A percentile compares a stretch with the other conserved stretches of the same genome.
phyloP scores from a whole-genome alignment of 2,329 filamentous ascomycete species.

The Fusarium verrucosum region DNA sequence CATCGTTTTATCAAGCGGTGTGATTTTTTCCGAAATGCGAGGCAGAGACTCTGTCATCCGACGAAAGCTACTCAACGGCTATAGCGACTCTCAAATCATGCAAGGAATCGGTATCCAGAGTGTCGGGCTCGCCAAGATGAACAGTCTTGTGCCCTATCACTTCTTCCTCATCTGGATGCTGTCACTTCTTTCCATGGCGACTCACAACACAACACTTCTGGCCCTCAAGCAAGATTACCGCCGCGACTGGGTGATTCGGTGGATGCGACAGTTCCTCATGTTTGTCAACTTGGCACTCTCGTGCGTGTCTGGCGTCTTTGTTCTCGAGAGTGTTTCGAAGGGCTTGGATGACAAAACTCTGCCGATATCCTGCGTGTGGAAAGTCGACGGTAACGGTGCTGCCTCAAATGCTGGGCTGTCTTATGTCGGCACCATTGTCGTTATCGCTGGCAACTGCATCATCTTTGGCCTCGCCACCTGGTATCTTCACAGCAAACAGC shows the following conservation, averaged over 20 bases:
- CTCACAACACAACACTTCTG: constrained; percentile 72
- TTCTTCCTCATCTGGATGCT: constrained; percentile 78
- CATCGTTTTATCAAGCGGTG: constrained; percentile 62
- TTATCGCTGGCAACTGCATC: constrained; percentile 66
- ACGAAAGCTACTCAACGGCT: constrained; percentile 71
- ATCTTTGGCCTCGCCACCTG: constrained; percentile 69
- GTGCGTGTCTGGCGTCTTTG: constrained; percentile 64
- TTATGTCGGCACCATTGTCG: constrained; percentile 67
- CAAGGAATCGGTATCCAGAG: constrained; percentile 74
- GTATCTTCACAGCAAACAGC: constrained; percentile 68
- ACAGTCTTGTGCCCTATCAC: constrained; percentile 70
- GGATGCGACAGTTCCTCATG: constrained; percentile 73
- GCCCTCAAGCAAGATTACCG: constrained; percentile 72
- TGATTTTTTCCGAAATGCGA: constrained; percentile 64
- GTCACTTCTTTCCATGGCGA: constrained; percentile 69
- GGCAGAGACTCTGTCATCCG: constrained; percentile 61
- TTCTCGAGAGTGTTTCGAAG: constrained; percentile 63
- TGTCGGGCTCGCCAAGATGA: constrained; percentile 68
- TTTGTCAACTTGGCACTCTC: constrained; percentile 69
- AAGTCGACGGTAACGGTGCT: constrained; percentile 50
- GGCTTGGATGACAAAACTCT: constrained; percentile 62
- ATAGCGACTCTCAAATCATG: constrained; percentile 74
- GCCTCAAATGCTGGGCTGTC: constrained; percentile 57
- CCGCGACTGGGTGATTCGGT: constrained; percentile 72
- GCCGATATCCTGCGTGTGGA: constrained; percentile 70